Evolutionary conservation across 331 rosid genomes (phyloP).

Genomic region (Dryas integrifolia): DNA sequence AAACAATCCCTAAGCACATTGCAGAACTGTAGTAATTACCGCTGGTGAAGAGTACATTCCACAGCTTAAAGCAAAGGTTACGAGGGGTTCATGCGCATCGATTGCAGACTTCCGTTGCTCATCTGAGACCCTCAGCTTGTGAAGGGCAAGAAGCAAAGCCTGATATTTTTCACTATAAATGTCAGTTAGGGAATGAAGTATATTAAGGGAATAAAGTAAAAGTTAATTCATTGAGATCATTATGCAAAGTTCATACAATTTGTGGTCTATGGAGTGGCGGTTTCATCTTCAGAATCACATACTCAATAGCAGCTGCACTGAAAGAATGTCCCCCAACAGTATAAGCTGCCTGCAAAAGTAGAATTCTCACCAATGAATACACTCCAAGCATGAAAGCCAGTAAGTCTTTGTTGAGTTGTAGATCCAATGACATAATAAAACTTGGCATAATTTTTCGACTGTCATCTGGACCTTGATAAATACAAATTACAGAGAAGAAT

Average conservation of each 20-base stretch:
- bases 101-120: slow-evolving; percentile 56
- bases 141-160: slow-evolving; percentile 84
- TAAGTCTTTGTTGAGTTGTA: not conserved
- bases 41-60: slow-evolving; percentile 74
- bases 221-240: not conserved
- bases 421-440: not conserved
- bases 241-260: slow-evolving; percentile 44
- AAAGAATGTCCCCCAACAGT: slow-evolving; percentile 71
- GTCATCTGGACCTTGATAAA: not conserved
- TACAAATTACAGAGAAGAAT: not conserved
- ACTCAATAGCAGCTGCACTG: slow-evolving; percentile 67
- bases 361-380: not conserved
- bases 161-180: slow-evolving; percentile 28
- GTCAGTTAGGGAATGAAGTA: slow-evolving; percentile 23
- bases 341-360: slow-evolving; percentile 59
- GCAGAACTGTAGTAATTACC: slow-evolving; percentile 36
- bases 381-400: not conserved
- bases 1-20: not conserved
- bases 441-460: not conserved
- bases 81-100: slow-evolving; percentile 48
- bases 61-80: slow-evolving; percentile 60
- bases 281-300: slow-evolving; percentile 62
- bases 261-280: slow-evolving; percentile 80
- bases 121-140: slow-evolving; percentile 62
- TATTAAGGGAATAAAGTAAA: slow-evolving; percentile 18